A percentile compares a stretch with the other conserved stretches of the same genome.
These are phyloP conservation scores for Euphorbia lathyris DNA, from an alignment of 345 rosid species.

Conservation along the genomic window DNA sequence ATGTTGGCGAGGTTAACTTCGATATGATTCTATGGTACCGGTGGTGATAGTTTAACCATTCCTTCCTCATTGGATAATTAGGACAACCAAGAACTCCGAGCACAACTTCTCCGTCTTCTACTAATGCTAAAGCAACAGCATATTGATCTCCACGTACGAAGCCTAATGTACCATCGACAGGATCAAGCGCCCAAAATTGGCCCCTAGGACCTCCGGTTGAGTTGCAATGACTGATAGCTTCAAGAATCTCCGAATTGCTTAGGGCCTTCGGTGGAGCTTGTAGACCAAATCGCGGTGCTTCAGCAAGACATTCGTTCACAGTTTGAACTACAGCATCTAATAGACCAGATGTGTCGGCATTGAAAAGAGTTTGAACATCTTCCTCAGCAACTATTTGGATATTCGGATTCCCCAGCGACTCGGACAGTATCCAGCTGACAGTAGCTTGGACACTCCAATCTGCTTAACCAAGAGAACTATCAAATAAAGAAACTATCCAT, in stretches of 20 bases:
- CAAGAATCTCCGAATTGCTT: conserved; percentile 38
- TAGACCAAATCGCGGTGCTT: conserved; percentile 48
- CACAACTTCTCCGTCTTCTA: conserved; percentile 52
- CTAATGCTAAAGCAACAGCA: conserved; percentile 50
- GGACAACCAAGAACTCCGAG: conserved; percentile 63
- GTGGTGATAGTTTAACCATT: conserved; percentile 52
- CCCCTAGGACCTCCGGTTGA: conserved; percentile 37
- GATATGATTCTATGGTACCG: conserved; percentile 55
- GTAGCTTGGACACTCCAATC: conserved; percentile 63
- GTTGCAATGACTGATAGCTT: conserved; percentile 48
- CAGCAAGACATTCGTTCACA: conserved; percentile 40
- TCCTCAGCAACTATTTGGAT: conserved; percentile 51
- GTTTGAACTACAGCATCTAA: conserved; percentile 38
- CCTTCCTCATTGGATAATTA: conserved; percentile 54
- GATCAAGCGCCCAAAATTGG: conserved; percentile 55
- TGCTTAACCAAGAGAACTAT: conserved; percentile 21
- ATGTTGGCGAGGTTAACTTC: conserved; percentile 36
- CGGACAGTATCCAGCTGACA: conserved; percentile 49
- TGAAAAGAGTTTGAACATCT: conserved; percentile 41
- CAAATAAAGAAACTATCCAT: background rate
- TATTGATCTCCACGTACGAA: conserved; percentile 61
- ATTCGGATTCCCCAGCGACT: conserved; percentile 36
- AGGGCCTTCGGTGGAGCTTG: conserved; percentile 32
- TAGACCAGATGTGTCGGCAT: conserved; percentile 26
- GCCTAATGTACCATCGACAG: conserved; percentile 57